phyloP scores from a whole-genome alignment of 2,329 filamentous ascomycete genomes.

The Colletotrichum agaves region DNA sequence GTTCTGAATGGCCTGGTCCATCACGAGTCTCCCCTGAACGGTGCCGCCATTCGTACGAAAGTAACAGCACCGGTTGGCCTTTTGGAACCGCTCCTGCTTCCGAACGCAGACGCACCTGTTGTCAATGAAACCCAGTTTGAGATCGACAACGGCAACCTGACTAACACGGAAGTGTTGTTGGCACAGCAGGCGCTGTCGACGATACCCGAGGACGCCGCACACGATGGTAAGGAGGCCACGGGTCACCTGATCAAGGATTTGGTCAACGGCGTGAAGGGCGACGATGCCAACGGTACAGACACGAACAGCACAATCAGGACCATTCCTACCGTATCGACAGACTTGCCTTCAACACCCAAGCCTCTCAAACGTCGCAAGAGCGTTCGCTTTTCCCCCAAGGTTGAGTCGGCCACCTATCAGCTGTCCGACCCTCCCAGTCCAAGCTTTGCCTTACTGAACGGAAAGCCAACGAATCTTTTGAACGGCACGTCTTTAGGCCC shows the following conservation, averaged over 20 bases:
- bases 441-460: slow-evolving; percentile 45
- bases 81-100: slow-evolving; percentile 61
- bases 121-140: background rate
- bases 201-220: slow-evolving; percentile 16
- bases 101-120: slow-evolving; percentile 56
- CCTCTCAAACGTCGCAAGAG: slow-evolving; percentile 65
- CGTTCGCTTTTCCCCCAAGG: slow-evolving; percentile 75
- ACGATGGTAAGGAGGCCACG: background rate
- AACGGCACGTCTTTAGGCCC: slow-evolving; percentile 18
- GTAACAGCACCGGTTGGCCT: slow-evolving; percentile 51
- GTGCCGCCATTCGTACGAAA: background rate
- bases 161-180: background rate
- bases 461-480: slow-evolving; percentile 22
- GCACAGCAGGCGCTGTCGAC: slow-evolving; percentile 19
- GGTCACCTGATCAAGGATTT: slow-evolving; percentile 35
- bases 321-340: slow-evolving; percentile 16
- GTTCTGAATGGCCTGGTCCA: background rate
- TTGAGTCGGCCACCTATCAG: slow-evolving; percentile 72
- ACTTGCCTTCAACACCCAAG: slow-evolving; percentile 31
- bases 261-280: slow-evolving; percentile 38
- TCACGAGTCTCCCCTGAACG: background rate
- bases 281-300: slow-evolving; percentile 3
- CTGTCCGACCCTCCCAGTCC: slow-evolving; percentile 63
- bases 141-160: background rate
- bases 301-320: slow-evolving; percentile 10